Evolutionary conservation across 2,329 filamentous ascomycete genomes (phyloP), one percentile per base, ranked within the genome.

Genomic region (Trichoderma atroviride): DNA sequence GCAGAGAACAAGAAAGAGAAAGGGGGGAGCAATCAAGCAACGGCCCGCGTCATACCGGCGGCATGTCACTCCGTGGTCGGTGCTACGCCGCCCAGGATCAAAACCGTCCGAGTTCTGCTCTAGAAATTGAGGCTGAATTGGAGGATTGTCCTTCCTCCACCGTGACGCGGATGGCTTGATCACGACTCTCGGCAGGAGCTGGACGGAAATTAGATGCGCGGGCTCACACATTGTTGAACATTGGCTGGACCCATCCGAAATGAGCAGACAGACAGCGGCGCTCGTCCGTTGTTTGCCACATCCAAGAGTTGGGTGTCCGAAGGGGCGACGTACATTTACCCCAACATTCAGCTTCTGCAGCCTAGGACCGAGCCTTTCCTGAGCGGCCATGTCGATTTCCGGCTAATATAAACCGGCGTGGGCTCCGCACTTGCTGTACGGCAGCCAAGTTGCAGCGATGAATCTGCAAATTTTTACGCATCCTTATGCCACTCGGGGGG

Each of bases 311-410:
- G 16, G 29, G 55, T 10, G 55, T n/a, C 64, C 55, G 16, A 55
- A 24, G 24, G 24, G 40, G 16, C 24, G 64, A 13, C 11, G 33
- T 35, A 29, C 55, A 33, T 14, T 29, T 57, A 50, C 40, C 29
- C 64, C 64, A 59, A 50, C n/a, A 31, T 52, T 67, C 64, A 52
- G 64, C 64, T 67, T 67, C 64, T 67, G 64, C 64, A 59, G 13
- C 63, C 37, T 55, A 43, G 40, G 55, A 31, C 22, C 31, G 52
- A 47, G 37, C 24, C 35, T 50, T 58, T 59, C 37, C 50, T 59
- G 55, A 67, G 37, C 35, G 52, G 24, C 40, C 50, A 64, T 43
- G 55, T 64, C 55, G 64, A 59, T 52, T 59, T 67, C 64, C 64
- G 64, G 64, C 64, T 67, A 67, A 67, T 67, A 52, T 27, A 59